These are phyloP conservation scores for Pilatotrama ljubarskyi DNA, from an alignment of 768 basidiomycete species.

Conservation along the genomic window DNA sequence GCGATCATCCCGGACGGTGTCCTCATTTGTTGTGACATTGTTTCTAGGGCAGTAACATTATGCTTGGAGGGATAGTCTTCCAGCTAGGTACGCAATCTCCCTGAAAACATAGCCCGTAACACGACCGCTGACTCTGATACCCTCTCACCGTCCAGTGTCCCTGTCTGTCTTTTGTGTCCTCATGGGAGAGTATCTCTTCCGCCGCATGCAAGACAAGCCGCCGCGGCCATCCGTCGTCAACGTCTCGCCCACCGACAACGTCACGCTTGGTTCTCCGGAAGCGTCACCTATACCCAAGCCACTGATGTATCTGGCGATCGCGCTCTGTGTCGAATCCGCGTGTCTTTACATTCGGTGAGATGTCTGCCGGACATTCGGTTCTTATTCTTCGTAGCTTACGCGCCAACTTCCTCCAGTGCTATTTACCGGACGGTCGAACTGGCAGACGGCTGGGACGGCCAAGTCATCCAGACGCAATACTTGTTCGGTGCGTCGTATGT, in stretches of 20 bases:
- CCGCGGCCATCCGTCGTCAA: background rate
- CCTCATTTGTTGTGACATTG: too few species aligned
- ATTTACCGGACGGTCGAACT: background rate
- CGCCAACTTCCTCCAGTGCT: background rate
- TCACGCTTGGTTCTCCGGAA: background rate
- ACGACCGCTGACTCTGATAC: background rate
- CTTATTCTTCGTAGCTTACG: background rate
- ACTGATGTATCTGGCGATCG: background rate
- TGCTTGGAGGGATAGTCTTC: constrained; percentile 54
- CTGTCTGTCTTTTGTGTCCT: constrained; percentile 11
- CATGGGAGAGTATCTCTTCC: background rate
- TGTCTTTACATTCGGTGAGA: background rate
- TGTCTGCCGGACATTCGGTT: background rate
- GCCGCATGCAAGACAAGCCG: constrained; percentile 1
- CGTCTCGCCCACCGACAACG: background rate
- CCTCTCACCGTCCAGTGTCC: background rate
- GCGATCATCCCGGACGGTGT: background rate
- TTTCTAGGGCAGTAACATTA: constrained; percentile 26
- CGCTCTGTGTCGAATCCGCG: background rate
- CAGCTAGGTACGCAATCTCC: constrained; percentile 22
- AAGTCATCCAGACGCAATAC: background rate
- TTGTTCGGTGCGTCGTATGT: background rate
- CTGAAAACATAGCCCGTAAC: background rate
- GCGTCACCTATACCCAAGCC: background rate
- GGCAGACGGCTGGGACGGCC: background rate